Base-by-base conservation (phyloP, 331 rosid genomes). In the Prunus yedoensis region DNA sequence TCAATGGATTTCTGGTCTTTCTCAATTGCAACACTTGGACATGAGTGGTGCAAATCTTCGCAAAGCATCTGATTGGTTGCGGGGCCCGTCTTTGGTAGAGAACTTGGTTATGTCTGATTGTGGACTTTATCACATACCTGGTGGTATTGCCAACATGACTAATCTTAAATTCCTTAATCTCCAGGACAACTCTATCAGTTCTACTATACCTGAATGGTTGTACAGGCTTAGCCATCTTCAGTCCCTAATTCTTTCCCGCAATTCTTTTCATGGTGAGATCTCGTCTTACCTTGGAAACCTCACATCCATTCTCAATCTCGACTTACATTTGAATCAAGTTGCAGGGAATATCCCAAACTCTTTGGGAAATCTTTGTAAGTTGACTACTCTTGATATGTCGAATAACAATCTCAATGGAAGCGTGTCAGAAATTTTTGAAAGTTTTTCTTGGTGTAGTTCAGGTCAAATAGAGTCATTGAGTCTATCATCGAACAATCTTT, bases 131-230 rank as follows among this genome's bases (percentile, higher is more conserved):
- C 27, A 3, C 25, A 54, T 54, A n/a, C 60, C 60, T 17, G 11
- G 1, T 54, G 60, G 60, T 3, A 54, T 54, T 54, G 60, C 13
- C 3, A 54, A 54, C 25, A 47, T 47, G 51, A 59, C 65, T 11
- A 23, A 0, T 59, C 65, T 25, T 25, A 25, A 23, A 59, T 9
- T 25, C 23, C 35, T 59, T 59, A 0, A 59, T 59, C 35, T 59
- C 0, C 0, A 0, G 0, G 0, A 0, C 0, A 59, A 59, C 3
- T 0, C 0, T 12, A 0, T 59, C 65, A 23, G 11, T 15, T 59
- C 64, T 59, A 25, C 38, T 0, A 25, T 59, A 59, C 64, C 64
- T 59, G 0, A 18, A 12, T 59, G 64, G 35, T 11, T 25, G 38
- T 25, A 59, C 38, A 4, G 1, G 8, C 4, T 23, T 16, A 4